A percentile compares a stretch with the other conserved stretches of the same genome.
These are phyloP conservation scores for Rhodosorus marinus DNA, from an alignment of 23 red algal genomes.

Conservation along the genomic window DNA sequence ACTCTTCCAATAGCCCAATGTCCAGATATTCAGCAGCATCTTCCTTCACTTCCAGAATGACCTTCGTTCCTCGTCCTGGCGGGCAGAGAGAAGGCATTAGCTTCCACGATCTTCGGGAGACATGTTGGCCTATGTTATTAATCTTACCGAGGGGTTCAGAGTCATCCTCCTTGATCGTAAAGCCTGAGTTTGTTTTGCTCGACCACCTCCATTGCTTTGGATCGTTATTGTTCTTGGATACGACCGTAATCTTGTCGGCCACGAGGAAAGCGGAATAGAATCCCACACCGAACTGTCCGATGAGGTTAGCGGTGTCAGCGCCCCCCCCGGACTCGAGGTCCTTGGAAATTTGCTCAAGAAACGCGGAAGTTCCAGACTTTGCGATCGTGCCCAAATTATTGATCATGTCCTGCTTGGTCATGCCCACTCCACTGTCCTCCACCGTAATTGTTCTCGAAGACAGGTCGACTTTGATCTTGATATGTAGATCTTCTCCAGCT, in stretches of 20 bases:
- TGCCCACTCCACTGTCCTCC: constrained; percentile 7
- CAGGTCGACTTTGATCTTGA: constrained; percentile 2
- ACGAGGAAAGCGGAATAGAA: constrained; percentile 22
- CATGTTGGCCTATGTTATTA: too few species aligned
- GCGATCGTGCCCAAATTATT: constrained; percentile 11
- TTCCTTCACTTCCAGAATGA: constrained; percentile 9
- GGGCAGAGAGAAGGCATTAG: too few species aligned
- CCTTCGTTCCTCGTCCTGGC: constrained; percentile 1
- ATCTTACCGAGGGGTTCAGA: not conserved
- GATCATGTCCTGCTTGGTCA: constrained; percentile 10
- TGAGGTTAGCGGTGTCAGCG: constrained; percentile 2
- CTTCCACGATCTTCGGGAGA: too few species aligned
- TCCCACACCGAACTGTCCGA: constrained; percentile 15
- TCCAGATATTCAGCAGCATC: constrained; percentile 1
- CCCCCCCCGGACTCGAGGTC: not conserved
- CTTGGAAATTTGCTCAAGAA: constrained; percentile 4
- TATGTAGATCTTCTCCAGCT: not conserved
- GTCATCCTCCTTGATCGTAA: not conserved
- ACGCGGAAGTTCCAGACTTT: constrained; percentile 4
- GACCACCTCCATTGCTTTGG: not conserved
- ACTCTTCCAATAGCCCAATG: not conserved
- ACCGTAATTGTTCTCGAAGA: not conserved
- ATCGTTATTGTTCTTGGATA: not conserved
- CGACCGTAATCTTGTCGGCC: constrained; percentile 3
- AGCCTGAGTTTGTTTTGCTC: not conserved